Evolutionary conservation across 2,329 filamentous ascomycete genomes (phyloP).

Genomic region (Cyphellophora attinorum): DNA sequence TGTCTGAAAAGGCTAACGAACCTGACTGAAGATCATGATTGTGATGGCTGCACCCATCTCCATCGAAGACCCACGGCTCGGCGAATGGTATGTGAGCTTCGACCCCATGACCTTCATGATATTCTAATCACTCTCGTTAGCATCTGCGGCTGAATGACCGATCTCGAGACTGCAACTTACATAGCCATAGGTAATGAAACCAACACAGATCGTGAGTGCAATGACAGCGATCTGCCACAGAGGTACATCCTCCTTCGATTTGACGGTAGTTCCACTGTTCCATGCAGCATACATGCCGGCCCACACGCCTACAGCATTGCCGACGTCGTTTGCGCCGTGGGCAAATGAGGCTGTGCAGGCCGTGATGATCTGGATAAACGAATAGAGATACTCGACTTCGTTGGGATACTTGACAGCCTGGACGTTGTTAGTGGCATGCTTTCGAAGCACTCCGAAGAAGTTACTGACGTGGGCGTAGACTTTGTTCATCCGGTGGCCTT

Average conservation of each 20-base stretch:
- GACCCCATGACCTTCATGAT: slow-evolving; percentile 84
- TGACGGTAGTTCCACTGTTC: slow-evolving; percentile 51
- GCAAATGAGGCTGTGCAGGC: slow-evolving; percentile 43
- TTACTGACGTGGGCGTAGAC: slow-evolving; percentile 43
- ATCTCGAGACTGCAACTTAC: not conserved
- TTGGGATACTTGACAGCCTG: slow-evolving; percentile 57
- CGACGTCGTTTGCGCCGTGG: slow-evolving; percentile 68
- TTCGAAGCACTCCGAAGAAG: not conserved
- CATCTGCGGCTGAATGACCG: not conserved
- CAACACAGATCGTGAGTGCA: slow-evolving; percentile 52
- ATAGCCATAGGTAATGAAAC: slow-evolving; percentile 67
- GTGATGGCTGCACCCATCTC: slow-evolving; percentile 72
- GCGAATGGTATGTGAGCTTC: slow-evolving; percentile 64
- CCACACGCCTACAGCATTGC: slow-evolving; percentile 61
- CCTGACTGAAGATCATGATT: slow-evolving; percentile 66
- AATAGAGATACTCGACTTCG: slow-evolving; percentile 55
- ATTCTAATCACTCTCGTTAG: slow-evolving; percentile 36
- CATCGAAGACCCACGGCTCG: slow-evolving; percentile 56
- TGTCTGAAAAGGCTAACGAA: no score
- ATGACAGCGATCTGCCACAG: slow-evolving; percentile 69
- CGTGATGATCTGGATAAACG: slow-evolving; percentile 46
- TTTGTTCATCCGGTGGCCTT: slow-evolving; percentile 60
- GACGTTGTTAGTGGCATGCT: not conserved
- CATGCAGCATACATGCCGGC: slow-evolving; percentile 61
- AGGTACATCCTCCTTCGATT: slow-evolving; percentile 56